Conservation (phyloP, 2,329 filamentous ascomycete genomes). For the Tolypocladium endophyticum region DNA sequence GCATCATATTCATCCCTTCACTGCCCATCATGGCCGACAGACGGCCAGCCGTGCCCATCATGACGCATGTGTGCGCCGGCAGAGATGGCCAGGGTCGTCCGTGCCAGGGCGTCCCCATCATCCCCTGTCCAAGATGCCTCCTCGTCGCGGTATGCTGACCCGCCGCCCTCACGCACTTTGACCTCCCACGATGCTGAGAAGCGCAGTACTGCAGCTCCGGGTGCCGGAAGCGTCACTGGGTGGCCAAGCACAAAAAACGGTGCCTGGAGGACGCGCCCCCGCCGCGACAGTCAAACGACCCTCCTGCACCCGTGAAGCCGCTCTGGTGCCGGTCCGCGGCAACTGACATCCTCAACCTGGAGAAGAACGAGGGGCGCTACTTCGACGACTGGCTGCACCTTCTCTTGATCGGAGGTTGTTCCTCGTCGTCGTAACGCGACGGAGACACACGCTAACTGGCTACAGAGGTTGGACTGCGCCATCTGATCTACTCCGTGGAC, state of each 20-base stretch:
- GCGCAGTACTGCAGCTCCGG: slow-evolving; percentile 11
- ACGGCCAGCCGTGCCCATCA: not conserved
- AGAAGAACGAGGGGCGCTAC: slow-evolving; percentile 13
- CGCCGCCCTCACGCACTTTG: not conserved
- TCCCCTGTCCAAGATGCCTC: slow-evolving; percentile 9
- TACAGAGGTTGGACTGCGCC: slow-evolving; percentile 11
- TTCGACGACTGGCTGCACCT: slow-evolving; percentile 11
- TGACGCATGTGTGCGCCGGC: slow-evolving; percentile 5
- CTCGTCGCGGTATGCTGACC: slow-evolving; percentile 9
- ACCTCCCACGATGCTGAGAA: not conserved
- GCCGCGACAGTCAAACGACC: not conserved
- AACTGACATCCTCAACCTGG: slow-evolving; percentile 14
- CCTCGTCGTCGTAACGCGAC: not conserved
- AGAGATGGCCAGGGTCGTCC: not conserved
- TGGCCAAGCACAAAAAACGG: slow-evolving; percentile 1
- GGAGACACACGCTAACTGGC: not conserved
- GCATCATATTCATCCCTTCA: not conserved
- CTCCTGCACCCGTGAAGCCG: too few relatives aligned
- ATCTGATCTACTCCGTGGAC: slow-evolving; percentile 13
- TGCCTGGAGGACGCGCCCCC: not conserved
- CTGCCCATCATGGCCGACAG: not conserved
- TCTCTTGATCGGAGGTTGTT: slow-evolving; percentile 11
- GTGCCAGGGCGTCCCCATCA: slow-evolving; percentile 2
- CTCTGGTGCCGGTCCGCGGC: slow-evolving; percentile 12
- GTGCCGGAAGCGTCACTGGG: slow-evolving; percentile 8